Evolutionary conservation across 192 early-diverging fungal species (phyloP).

Genomic region (Haplosporangium gracile): DNA sequence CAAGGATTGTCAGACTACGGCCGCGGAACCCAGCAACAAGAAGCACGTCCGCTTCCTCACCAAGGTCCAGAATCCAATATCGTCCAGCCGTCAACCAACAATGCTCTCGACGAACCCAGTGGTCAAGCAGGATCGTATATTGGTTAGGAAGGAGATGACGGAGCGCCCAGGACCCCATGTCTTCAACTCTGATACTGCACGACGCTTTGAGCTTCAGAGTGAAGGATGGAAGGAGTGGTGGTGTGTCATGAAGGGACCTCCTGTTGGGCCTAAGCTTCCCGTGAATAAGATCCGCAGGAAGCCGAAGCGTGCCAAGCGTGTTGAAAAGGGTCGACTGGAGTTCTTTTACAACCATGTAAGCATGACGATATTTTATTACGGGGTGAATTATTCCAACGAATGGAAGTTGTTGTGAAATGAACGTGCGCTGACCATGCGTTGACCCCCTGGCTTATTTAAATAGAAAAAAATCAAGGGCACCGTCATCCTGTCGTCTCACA

Average conservation of each 20-base stretch:
- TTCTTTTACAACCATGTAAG: conserved; percentile 55
- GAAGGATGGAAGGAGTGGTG: conserved; percentile 53
- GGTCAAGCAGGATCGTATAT: conserved; percentile 45
- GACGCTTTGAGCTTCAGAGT: conserved; percentile 35
- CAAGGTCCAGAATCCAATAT: conserved; percentile 39
- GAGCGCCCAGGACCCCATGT: conserved; percentile 47
- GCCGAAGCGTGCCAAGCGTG: neutral
- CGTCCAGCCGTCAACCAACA: conserved; percentile 23
- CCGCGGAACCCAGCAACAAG: neutral
- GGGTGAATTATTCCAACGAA: neutral
- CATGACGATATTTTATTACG: neutral
- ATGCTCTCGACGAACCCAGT: conserved; percentile 19
- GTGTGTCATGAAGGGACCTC: conserved; percentile 49
- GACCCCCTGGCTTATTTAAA: neutral
- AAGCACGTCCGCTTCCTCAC: conserved; percentile 52
- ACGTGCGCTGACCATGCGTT: neutral
- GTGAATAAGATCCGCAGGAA: conserved; percentile 33
- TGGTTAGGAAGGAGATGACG: conserved; percentile 45
- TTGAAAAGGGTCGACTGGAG: conserved; percentile 49
- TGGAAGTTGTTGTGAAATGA: neutral
- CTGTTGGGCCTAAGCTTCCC: neutral
- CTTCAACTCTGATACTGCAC: conserved; percentile 35
- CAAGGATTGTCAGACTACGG: conserved; percentile 26
- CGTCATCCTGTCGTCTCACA: conserved; percentile 24
- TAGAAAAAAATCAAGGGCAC: conserved; percentile 48